Percentiles rank a stretch among this genome's conserved stretches.
Conservation (phyloP, 31 red algal genomes). For the Endocladia muricata region DNA sequence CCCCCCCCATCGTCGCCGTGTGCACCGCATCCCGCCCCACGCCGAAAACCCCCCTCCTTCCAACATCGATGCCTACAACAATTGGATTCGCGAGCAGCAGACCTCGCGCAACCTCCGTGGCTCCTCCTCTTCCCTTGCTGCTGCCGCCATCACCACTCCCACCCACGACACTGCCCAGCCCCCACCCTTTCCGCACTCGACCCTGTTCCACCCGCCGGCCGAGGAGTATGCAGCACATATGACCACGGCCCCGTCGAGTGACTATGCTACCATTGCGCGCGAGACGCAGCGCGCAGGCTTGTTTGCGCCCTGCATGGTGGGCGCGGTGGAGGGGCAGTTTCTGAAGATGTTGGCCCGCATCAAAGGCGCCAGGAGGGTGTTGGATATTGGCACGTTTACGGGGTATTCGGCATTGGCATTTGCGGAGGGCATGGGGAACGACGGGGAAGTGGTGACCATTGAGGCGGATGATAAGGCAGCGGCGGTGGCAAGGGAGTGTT, state of each 20-base stretch:
- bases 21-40: background rate
- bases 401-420: conserved; percentile 74
- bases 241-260: conserved; percentile 28
- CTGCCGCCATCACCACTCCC: background rate
- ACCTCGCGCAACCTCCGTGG: conserved; percentile 5
- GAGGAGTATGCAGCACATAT: conserved; percentile 57
- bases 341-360: conserved; percentile 57
- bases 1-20: background rate
- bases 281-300: conserved; percentile 22
- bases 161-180: conserved; percentile 30
- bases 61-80: conserved; percentile 44
- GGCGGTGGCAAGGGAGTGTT: conserved; percentile 43
- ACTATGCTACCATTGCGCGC: conserved; percentile 38
- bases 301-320: conserved; percentile 69
- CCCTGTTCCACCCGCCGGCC: conserved; percentile 45
- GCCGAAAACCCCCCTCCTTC: background rate
- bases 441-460: conserved; percentile 45
- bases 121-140: conserved; percentile 22
- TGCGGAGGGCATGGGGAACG: conserved; percentile 37
- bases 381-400: conserved; percentile 82
- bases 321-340: conserved; percentile 52
- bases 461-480: conserved; percentile 45
- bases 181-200: conserved; percentile 20
- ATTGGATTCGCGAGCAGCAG: conserved; percentile 55
- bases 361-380: conserved; percentile 36